Evolutionary conservation across 2,329 filamentous ascomycete genomes (phyloP), one percentile per base, ranked within the genome.

Genomic region (Fusarium veterinarium): DNA sequence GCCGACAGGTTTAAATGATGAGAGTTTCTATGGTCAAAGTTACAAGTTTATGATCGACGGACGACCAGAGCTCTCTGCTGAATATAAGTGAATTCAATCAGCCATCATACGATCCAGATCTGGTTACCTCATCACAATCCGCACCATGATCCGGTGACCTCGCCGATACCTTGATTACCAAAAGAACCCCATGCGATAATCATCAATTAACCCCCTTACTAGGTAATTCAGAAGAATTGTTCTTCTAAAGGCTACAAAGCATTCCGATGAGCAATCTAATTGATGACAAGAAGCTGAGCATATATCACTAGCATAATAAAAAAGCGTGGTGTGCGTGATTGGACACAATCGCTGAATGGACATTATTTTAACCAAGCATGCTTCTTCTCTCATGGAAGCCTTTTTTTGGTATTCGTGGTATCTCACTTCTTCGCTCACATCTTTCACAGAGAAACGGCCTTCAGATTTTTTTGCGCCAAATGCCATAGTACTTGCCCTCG

Each of bases 401-500:
- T 60, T 63, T 68, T 69, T 63, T 69, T 60, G 66, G 74, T 72
- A 74, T 74, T 74, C 62, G 60, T 70, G 74, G 67, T 77, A 77
- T 77, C 75, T 77, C 75, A 77, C 73, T 60, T 75, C 68, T 68
- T 75, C 60, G 57, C 68, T 74, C 71, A 74, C 72, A 74, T 74
- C 73, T 66, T 70, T 70, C 72, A 78, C 75, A 72, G 67, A 77
- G 72, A 78, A 72, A 72, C 62, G 75, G 72, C 72, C 68, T 77
- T 78, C 69, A 76, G 69, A 74, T 83, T 82, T 81, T 68, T 82
- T 80, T 85, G 83, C 84, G 84, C 83, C 83, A 84, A 84, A 84
- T 84, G 82, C 80, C 83, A 83, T 82, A 80, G 82, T 84, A 84
- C 82, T 84, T 85, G 84, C 82, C 83, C 78, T 83, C 82, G 78